phyloP scores from a whole-genome alignment of 2,329 filamentous ascomycete species.

The Paecilomyces dactylethromorphus region DNA sequence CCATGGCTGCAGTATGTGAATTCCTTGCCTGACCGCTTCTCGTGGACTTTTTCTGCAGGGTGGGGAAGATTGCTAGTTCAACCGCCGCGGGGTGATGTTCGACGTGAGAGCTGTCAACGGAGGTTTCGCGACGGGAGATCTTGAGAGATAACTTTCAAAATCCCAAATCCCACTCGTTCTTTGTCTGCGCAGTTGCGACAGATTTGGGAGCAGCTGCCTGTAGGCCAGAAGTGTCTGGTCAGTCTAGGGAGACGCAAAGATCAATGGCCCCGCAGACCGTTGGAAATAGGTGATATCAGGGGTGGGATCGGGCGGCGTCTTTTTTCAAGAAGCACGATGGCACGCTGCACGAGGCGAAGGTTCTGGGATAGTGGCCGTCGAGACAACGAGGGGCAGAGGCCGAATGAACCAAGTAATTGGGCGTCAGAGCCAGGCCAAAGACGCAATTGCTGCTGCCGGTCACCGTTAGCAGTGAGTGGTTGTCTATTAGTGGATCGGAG shows the following conservation, averaged over 20 bases:
- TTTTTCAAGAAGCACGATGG: not conserved
- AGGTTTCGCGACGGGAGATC: not conserved
- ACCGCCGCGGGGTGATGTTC: not conserved
- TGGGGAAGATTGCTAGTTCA: not conserved
- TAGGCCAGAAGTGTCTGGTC: not conserved
- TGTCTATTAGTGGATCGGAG: not conserved
- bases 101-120: not conserved
- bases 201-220: not conserved
- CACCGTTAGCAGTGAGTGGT: not conserved
- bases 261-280: not conserved
- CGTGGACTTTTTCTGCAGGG: not conserved
- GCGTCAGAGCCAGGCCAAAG: not conserved
- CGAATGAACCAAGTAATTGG: not conserved
- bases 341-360: not conserved
- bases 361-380: not conserved
- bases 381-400: not conserved
- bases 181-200: not conserved
- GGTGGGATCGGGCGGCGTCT: not conserved
- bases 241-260: not conserved
- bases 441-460: not conserved
- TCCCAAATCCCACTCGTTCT: not conserved
- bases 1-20: constrained; percentile 38
- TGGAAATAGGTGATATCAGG: not conserved
- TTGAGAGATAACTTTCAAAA: not conserved
- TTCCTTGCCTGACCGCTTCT: not conserved